Percentiles rank a stretch among this genome's conserved stretches.
These are phyloP conservation scores for Nidula niveotomentosa DNA, from an alignment of 1,284 basidiomycete genomes.

Conservation along the genomic window DNA sequence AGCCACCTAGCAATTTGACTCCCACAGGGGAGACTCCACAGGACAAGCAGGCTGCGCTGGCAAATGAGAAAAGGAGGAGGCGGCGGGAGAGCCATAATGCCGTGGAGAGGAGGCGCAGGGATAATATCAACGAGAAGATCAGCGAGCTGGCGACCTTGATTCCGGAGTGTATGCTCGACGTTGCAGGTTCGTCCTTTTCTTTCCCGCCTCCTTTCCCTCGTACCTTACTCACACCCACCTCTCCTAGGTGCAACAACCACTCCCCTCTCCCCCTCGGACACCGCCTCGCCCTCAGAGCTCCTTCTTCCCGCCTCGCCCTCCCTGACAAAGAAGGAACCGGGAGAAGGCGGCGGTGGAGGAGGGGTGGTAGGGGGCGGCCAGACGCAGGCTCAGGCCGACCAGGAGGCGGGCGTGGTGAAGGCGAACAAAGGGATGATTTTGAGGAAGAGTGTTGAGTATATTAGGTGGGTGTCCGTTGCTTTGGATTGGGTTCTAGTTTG, in stretches of 20 bases:
- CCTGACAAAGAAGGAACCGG: too few relatives aligned
- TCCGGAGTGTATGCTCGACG: conserved; percentile 79
- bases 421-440: conserved; percentile 92
- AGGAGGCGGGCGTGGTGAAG: conserved; percentile 53
- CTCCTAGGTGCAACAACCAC: conserved; percentile 3
- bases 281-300: neutral
- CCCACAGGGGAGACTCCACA: conserved; percentile 10
- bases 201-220: neutral
- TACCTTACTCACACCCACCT: neutral
- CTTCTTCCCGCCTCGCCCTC: neutral
- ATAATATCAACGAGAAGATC: conserved; percentile 96
- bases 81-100: conserved; percentile 89
- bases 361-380: conserved; percentile 11
- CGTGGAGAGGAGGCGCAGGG: conserved; percentile 82
- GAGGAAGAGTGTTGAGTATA: conserved; percentile 87
- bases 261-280: conserved; percentile 1
- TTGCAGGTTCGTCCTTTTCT: conserved; percentile 22
- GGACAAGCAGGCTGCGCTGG: conserved; percentile 51
- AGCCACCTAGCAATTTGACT: too few relatives aligned
- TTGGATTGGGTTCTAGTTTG: too few relatives aligned
- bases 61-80: conserved; percentile 75
- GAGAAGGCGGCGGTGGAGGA: conserved; percentile 16
- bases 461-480: conserved; percentile 45
- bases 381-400: conserved; percentile 16
- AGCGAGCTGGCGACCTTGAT: conserved; percentile 86